Percentiles rank a stretch among this genome's conserved stretches.
Conservation (phyloP, 805 yeast species). For the Starmera dryadoides region DNA sequence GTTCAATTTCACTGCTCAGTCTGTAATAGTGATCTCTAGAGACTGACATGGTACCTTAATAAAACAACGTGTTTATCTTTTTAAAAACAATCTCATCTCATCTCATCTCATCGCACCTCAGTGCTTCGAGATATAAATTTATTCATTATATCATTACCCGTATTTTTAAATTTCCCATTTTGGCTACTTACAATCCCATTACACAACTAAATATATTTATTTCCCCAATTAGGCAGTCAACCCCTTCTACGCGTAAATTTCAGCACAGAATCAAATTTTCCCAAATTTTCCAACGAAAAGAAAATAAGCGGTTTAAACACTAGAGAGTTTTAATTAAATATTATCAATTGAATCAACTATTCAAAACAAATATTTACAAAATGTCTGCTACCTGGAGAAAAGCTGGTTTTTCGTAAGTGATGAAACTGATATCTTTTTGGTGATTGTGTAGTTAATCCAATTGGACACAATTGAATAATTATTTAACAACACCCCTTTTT, state of each 20-base stretch:
- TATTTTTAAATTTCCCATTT: background rate
- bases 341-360: no score
- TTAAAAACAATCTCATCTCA: constrained; percentile 1
- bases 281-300: background rate
- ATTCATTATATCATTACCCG: background rate
- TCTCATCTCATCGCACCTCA: no score
- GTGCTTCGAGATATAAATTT: no score
- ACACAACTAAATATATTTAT: background rate
- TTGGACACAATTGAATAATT: no score
- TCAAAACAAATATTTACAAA: constrained; percentile 6
- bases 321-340: background rate
- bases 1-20: constrained; percentile 68
- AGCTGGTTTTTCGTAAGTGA: constrained; percentile 55
- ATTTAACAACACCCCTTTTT: no score
- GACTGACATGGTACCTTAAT: constrained; percentile 29
- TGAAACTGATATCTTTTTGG: no score
- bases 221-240: constrained; percentile 10
- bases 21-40: constrained; percentile 71
- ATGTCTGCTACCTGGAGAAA: constrained; percentile 57
- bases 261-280: constrained; percentile 2
- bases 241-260: background rate
- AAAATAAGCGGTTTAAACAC: background rate
- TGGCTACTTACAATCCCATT: no score
- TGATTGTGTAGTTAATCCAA: no score
- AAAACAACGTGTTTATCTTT: background rate